Conservation (phyloP, 805 yeast species). For the Zygosaccharomyces bisporus region DNA sequence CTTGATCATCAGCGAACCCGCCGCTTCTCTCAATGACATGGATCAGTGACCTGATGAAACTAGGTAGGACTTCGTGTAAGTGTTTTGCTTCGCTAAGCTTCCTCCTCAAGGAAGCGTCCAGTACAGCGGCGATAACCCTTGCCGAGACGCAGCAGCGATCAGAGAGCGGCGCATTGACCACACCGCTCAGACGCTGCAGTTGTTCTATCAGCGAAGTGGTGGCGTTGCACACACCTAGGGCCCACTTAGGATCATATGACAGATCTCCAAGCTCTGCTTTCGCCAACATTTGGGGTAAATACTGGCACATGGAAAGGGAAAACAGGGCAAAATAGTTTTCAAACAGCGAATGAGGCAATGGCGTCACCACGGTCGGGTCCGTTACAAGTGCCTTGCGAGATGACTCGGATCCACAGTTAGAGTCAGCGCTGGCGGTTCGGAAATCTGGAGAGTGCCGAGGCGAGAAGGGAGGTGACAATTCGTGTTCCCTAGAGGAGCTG, state of each 20-base stretch:
- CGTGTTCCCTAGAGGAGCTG: conserved; percentile 3
- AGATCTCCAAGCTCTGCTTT: conserved; percentile 28
- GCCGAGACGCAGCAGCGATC: conserved; percentile 27
- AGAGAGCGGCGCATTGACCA: conserved; percentile 20
- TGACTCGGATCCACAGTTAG: background rate
- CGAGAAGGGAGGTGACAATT: background rate
- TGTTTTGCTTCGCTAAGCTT: conserved; percentile 26
- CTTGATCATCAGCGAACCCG: conserved; percentile 11
- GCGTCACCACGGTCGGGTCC: conserved; percentile 29
- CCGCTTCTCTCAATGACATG: conserved; percentile 26
- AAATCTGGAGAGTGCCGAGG: conserved; percentile 1
- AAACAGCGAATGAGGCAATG: conserved; percentile 24
- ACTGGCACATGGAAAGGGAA: conserved; percentile 24
- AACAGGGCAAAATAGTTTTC: conserved; percentile 33
- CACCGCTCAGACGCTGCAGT: conserved; percentile 28
- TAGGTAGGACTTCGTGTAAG: conserved; percentile 31
- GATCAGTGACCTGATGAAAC: conserved; percentile 28
- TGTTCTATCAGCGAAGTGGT: conserved; percentile 24
- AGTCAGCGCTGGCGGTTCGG: background rate
- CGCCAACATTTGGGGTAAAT: conserved; percentile 25
- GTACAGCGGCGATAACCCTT: conserved; percentile 19
- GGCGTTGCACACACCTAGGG: conserved; percentile 15
- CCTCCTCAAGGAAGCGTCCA: conserved; percentile 22
- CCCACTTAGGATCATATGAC: conserved; percentile 27
- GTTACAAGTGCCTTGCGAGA: conserved; percentile 9